Percentiles rank a stretch among this genome's conserved stretches.
These are phyloP conservation scores for Barnettozyma californica DNA, from an alignment of 805 yeast genomes.

Conservation along the genomic window DNA sequence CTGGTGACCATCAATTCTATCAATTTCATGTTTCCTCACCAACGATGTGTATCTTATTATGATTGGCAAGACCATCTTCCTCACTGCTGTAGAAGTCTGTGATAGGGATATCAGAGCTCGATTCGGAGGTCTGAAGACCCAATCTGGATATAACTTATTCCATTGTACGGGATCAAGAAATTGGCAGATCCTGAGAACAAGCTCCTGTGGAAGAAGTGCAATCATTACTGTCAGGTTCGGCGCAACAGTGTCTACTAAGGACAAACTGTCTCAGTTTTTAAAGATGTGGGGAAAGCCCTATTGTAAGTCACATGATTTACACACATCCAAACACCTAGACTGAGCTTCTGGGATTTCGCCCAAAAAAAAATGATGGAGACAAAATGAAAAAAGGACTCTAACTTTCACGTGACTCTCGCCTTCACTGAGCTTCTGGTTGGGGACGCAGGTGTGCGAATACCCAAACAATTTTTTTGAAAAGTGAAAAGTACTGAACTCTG, in stretches of 20 bases:
- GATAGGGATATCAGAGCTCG: conserved; percentile 5
- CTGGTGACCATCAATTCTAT: neutral
- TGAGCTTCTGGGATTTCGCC: too few relatives aligned
- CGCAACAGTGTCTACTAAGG: neutral
- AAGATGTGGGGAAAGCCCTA: neutral
- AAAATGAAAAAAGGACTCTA: neutral
- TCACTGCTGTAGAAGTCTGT: conserved; percentile 10
- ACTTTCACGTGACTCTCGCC: conserved; percentile 8
- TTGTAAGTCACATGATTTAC: neutral
- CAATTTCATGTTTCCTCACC: conserved; percentile 10
- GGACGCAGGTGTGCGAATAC: conserved; percentile 9
- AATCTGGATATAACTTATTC: conserved; percentile 8
- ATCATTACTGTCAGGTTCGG: neutral
- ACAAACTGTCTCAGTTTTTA: neutral
- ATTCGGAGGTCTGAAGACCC: conserved; percentile 10
- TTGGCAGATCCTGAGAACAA: conserved; percentile 3
- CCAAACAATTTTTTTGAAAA: conserved; percentile 14
- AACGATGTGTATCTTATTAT: conserved; percentile 10
- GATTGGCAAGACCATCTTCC: conserved; percentile 8
- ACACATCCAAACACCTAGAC: neutral
- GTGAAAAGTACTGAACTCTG: conserved; percentile 10
- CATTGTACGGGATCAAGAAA: conserved; percentile 1
- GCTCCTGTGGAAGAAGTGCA: conserved; percentile 13
- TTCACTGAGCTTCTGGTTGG: conserved; percentile 4
- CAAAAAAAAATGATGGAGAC: neutral